phyloP scores from a whole-genome alignment of 345 rosid species.

The Clarkia xantiana region DNA sequence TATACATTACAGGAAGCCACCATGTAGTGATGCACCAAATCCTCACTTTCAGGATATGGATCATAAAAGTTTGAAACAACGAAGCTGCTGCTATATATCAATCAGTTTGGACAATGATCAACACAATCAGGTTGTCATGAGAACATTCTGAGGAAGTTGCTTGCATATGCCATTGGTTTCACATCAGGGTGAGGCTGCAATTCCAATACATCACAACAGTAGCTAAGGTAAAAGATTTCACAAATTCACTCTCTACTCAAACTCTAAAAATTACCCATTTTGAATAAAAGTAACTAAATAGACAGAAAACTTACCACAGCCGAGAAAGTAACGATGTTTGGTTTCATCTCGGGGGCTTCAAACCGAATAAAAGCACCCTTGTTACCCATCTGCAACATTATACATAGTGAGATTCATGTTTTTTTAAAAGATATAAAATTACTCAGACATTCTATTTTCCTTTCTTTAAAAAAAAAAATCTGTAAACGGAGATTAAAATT shows the following conservation, averaged over 20 bases:
- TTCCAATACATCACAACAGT: constrained; percentile 4
- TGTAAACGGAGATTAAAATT: constrained; percentile 9
- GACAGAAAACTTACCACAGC: constrained; percentile 70
- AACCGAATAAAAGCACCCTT: constrained; percentile 94
- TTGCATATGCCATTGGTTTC: constrained; percentile 97
- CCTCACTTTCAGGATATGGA: too few relatives aligned
- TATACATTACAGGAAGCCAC: too few relatives aligned
- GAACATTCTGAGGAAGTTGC: constrained; percentile 67
- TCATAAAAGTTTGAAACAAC: too few relatives aligned
- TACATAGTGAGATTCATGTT: background rate
- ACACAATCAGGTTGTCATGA: constrained; percentile 12
- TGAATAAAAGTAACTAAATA: too few relatives aligned
- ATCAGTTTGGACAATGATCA: too few relatives aligned
- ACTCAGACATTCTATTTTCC: background rate
- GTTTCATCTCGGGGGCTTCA: constrained; percentile 85
- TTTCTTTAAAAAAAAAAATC: background rate
- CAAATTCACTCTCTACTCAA: too few relatives aligned
- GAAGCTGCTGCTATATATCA: too few relatives aligned
- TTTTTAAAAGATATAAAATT: background rate
- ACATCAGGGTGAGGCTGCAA: constrained; percentile 94
- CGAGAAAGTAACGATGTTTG: constrained; percentile 77
- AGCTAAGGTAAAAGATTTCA: background rate
- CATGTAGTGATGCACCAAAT: too few relatives aligned
- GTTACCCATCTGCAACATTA: constrained; percentile 75
- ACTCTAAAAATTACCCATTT: too few relatives aligned